Evolutionary conservation across 306 rosid species (phyloP).

Genomic region (Hippophae tibetana): DNA sequence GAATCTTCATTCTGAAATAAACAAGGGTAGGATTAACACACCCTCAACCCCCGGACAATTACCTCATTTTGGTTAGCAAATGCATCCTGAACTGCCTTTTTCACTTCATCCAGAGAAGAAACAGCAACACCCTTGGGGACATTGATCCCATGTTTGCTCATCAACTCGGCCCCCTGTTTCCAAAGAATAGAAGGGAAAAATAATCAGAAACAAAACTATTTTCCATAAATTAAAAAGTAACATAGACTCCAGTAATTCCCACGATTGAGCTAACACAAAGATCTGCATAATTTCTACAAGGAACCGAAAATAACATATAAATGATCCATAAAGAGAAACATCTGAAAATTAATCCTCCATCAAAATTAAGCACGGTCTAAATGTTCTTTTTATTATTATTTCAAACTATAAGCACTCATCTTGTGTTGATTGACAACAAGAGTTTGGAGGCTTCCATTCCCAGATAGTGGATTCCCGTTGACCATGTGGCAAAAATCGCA

Average conservation of each 20-base stretch:
- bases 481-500: no score
- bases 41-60: not conserved
- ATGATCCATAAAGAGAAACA: no score
- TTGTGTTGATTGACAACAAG: no score
- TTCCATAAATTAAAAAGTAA: not conserved
- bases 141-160: conserved; percentile 79
- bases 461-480: no score
- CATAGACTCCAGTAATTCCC: not conserved
- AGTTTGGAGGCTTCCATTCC: no score
- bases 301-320: no score
- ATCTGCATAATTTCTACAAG: not conserved
- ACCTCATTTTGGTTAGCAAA: conserved; percentile 58
- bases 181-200: conserved; percentile 3
- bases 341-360: no score
- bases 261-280: not conserved
- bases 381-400: no score
- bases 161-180: conserved; percentile 83
- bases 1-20: not conserved
- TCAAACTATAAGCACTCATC: no score
- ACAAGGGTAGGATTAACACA: not conserved
- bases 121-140: conserved; percentile 49
- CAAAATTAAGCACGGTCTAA: no score
- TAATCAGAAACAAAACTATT: not conserved
- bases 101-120: conserved; percentile 34
- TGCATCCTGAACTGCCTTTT: conserved; percentile 38